Base-by-base conservation (phyloP, 2,329 filamentous ascomycete species). In the Cordyceps javanica region DNA sequence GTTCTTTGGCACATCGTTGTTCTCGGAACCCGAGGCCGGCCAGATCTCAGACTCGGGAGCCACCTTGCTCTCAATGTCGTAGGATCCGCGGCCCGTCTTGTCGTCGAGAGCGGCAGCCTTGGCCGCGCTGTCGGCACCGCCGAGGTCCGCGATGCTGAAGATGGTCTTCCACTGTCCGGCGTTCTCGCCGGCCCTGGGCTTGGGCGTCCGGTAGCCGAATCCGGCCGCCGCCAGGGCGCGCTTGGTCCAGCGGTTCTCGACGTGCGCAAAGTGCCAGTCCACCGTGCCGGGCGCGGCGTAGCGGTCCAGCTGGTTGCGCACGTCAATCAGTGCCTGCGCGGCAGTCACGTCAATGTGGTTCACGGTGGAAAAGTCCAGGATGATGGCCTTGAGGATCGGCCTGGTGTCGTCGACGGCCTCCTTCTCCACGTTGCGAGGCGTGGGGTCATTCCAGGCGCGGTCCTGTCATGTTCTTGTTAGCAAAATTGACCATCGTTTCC, bases 71-170 rank as follows among this genome's bases (percentile, higher is more conserved):
- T 62, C 62, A 28, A 60, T 52, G 36, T 63, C 59, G n/a, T 59
- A 39, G 1, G 52, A 56, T 11, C 28, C 38, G 6, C 60, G 50
- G 11, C 51, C 50, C 8, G 60, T 73, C 57, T 81, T 75, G 64
- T 92, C 88, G 0, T 88, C 88, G 3, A 78, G 77, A 0, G 82
- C 82, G 1, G 87, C 86, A 26, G 67, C 67, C 13, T 63, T 63
- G 9, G 69, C 65, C 0, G 88, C 89, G 19, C 87, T 90, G 57
- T 86, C 76, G 1, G 77, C 75, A 10, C 91, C 88, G 59, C 90
- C 85, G 53, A 96, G 84, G 67, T 96, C 91, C 1, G 93, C 90
- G 34, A 97, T 92, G 67, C 85, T 91, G 80, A 97, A 97, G 64
- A 97, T 92, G 23, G 91, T 89, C 72, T 91, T 92, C 71, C 70